Evolutionary conservation across 352 stramenopile species (phyloP).

Genomic region (Phytophthora syringae): DNA sequence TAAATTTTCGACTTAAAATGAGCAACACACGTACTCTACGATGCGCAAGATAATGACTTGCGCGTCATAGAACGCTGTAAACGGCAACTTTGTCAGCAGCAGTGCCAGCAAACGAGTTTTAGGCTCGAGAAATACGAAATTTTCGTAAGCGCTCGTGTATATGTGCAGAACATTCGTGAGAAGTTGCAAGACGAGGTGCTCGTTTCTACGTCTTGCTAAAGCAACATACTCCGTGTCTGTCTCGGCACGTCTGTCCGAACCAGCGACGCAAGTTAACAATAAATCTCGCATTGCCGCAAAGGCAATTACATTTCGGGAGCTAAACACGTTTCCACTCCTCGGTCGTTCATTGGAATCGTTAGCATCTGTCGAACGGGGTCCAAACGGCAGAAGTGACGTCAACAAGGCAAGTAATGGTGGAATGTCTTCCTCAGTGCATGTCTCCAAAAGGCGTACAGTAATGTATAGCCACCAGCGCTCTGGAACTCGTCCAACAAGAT

Average conservation of each 20-base stretch:
- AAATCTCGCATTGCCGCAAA: conserved; percentile 74
- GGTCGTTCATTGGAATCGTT: conserved; percentile 46
- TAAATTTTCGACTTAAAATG: no score
- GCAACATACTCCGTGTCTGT: conserved; percentile 1
- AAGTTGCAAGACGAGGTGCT: conserved; percentile 65
- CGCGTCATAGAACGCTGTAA: conserved; percentile 59
- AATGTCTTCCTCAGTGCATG: conserved; percentile 47
- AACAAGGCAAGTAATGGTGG: conserved; percentile 59
- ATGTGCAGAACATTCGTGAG: conserved; percentile 73
- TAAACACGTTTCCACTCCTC: conserved; percentile 46
- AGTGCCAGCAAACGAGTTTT: conserved; percentile 75
- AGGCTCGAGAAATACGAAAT: conserved; percentile 74
- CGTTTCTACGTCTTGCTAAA: conserved; percentile 26
- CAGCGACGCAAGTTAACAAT: conserved; percentile 57
- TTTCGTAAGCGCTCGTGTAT: conserved; percentile 77
- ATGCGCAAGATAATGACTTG: conserved; percentile 77
- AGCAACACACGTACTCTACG: conserved; percentile 79
- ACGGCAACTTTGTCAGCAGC: conserved; percentile 68
- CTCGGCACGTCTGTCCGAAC: conserved; percentile 19
- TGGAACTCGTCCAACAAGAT: conserved; percentile 75
- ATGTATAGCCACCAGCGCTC: conserved; percentile 60
- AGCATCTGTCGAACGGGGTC: conserved; percentile 46
- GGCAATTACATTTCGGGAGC: conserved; percentile 65
- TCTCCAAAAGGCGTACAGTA: conserved; percentile 56
- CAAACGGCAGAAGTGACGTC: conserved; percentile 62